phyloP scores from a whole-genome alignment of 1,284 basidiomycete species.

The Ganoderma sinense region DNA sequence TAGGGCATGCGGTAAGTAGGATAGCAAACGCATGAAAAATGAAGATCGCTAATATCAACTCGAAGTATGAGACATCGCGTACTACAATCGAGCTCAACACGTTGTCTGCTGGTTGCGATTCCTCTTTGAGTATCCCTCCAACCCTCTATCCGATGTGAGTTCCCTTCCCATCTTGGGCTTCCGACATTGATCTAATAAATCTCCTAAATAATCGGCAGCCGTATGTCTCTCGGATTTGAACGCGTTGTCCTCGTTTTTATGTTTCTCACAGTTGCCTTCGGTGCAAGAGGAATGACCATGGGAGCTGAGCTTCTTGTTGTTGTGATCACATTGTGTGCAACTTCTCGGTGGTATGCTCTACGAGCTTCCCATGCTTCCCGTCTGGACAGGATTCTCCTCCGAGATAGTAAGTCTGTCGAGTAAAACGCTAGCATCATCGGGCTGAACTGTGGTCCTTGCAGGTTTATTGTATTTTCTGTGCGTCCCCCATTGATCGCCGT shows the following conservation, averaged over 20 bases:
- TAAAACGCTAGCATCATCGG: neutral
- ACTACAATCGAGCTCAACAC: neutral
- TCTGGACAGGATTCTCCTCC: neutral
- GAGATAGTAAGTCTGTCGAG: neutral
- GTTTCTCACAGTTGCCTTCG: constrained; percentile 3
- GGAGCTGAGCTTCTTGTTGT: constrained; percentile 13
- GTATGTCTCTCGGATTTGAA: neutral
- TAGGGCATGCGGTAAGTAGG: neutral
- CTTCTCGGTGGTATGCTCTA: neutral
- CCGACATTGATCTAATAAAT: neutral
- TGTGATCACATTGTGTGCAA: constrained; percentile 9
- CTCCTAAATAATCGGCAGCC: neutral
- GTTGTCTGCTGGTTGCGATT: neutral
- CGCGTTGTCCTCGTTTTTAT: neutral
- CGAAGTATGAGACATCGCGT: neutral
- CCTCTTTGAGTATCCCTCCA: neutral
- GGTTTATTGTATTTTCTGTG: constrained; percentile 20
- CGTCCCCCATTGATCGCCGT: neutral
- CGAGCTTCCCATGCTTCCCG: neutral
- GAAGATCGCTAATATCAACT: neutral
- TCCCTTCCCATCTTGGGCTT: no score
- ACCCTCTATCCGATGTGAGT: neutral
- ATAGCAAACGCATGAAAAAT: no score
- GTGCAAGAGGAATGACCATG: constrained; percentile 2
- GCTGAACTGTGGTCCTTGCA: neutral